A percentile compares a stretch with the other conserved stretches of the same genome.
phyloP scores from a whole-genome alignment of 306 rosid species.

The Cucumis melo region DNA sequence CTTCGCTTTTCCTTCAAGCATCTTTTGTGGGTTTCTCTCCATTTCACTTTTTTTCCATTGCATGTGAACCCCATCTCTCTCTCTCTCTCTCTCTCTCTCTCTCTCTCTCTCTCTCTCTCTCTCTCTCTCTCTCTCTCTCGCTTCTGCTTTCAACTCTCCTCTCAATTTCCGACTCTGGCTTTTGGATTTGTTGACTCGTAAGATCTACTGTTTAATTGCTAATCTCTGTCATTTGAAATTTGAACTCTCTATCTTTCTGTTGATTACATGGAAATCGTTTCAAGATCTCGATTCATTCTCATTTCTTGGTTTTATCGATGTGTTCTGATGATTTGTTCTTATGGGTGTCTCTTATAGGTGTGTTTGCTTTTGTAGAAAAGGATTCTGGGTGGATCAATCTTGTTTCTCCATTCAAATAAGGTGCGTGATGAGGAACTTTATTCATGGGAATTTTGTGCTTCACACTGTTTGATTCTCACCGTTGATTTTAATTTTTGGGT shows the following conservation, averaged over 20 bases:
- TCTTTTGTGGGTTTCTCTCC: neutral
- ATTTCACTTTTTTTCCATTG: neutral
- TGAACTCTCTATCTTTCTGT: neutral
- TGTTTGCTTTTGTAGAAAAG: neutral
- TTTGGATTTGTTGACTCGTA: neutral
- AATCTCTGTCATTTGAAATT: neutral
- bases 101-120: neutral
- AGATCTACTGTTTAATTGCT: neutral
- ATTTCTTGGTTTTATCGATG: neutral
- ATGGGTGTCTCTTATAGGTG: neutral
- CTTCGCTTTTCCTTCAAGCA: neutral
- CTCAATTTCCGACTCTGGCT: neutral
- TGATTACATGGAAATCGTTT: neutral
- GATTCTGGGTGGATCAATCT: neutral
- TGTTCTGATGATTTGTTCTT: constrained; percentile 1
- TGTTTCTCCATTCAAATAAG: neutral
- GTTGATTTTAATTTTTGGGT: neutral
- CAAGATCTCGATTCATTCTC: neutral
- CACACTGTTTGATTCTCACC: neutral
- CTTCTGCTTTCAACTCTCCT: neutral
- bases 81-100: neutral
- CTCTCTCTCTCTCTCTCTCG: neutral
- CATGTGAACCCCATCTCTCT: neutral
- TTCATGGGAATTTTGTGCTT: neutral
- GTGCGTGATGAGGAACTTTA: neutral